A percentile compares a stretch with the other conserved stretches of the same genome.
Evolutionary conservation across 1,139 yeast species (phyloP).

Genomic region (Blastobotrys buckinghamii): DNA sequence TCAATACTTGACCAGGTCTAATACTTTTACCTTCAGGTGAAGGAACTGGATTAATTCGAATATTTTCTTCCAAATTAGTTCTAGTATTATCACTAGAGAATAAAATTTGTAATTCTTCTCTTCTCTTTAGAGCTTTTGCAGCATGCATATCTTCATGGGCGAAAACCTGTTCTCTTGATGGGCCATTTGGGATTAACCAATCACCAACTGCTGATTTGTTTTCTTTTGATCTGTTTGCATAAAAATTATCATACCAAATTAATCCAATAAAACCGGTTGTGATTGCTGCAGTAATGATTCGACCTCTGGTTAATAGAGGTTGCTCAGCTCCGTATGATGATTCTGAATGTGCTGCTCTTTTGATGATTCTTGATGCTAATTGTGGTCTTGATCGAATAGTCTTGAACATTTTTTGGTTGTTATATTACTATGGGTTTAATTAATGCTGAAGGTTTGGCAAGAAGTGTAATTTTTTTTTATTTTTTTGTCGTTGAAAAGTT

Average conservation of each 20-base stretch:
- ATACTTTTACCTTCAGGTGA: slow-evolving; percentile 18
- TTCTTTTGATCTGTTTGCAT: slow-evolving; percentile 16
- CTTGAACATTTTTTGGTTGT: slow-evolving; percentile 10
- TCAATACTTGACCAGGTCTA: slow-evolving; percentile 25
- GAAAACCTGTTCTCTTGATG: slow-evolving; percentile 14
- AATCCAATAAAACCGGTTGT: slow-evolving; percentile 23
- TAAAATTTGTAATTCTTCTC: slow-evolving; percentile 18
- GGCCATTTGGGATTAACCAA: slow-evolving; percentile 22
- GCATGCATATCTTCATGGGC: slow-evolving; percentile 20
- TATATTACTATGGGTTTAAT: background rate
- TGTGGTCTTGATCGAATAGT: slow-evolving; percentile 8
- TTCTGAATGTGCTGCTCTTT: slow-evolving; percentile 17
- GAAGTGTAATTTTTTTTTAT: background rate
- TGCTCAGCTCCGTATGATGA: slow-evolving; percentile 20
- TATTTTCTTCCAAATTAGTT: slow-evolving; percentile 18
- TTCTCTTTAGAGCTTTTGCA: slow-evolving; percentile 14
- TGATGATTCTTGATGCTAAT: slow-evolving; percentile 9
- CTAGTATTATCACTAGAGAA: slow-evolving; percentile 20
- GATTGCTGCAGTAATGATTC: slow-evolving; percentile 20
- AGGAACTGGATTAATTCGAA: slow-evolving; percentile 24
- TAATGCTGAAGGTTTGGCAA: background rate
- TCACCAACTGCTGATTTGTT: slow-evolving; percentile 27
- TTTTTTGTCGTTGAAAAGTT: no score
- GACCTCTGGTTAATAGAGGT: slow-evolving; percentile 12
- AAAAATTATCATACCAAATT: slow-evolving; percentile 24